A percentile compares a stretch with the other conserved stretches of the same genome.
phyloP scores from a whole-genome alignment of 495 filamentous ascomycete species.

The Thermochaetoides thermophila region DNA sequence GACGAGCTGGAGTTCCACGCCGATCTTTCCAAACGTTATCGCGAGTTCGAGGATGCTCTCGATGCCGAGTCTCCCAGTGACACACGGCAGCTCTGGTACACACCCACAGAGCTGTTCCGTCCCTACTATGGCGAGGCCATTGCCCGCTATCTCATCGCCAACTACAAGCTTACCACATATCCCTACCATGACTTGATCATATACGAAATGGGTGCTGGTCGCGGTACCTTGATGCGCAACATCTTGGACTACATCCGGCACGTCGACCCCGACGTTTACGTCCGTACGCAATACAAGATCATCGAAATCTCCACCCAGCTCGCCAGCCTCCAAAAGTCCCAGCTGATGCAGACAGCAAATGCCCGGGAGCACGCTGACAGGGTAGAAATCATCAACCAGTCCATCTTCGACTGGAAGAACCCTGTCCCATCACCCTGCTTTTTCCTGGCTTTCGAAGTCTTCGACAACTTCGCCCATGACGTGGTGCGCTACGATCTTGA shows the following conservation, averaged over 20 bases:
- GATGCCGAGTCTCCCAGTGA: conserved; percentile 51
- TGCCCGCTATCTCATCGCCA: conserved; percentile 80
- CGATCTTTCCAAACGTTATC: conserved; percentile 63
- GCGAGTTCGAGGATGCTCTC: conserved; percentile 75
- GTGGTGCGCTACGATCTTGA: conserved; percentile 68
- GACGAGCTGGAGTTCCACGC: conserved; percentile 74
- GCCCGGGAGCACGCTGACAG: conserved; percentile 61
- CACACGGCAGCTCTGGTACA: conserved; percentile 93
- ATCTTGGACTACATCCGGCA: conserved; percentile 93
- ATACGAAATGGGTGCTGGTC: conserved; percentile 96
- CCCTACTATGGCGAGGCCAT: conserved; percentile 97
- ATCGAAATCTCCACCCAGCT: conserved; percentile 84
- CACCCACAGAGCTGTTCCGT: conserved; percentile 89
- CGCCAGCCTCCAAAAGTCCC: conserved; percentile 59
- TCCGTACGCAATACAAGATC: conserved; percentile 82
- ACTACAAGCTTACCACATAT: conserved; percentile 88
- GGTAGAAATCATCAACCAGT: conserved; percentile 86
- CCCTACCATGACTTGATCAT: conserved; percentile 96
- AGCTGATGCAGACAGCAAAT: conserved; percentile 47
- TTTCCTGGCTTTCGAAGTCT: conserved; percentile 96
- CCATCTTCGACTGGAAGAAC: conserved; percentile 84
- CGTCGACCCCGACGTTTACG: conserved; percentile 80
- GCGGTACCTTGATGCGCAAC: conserved; percentile 96
- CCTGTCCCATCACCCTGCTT: conserved; percentile 85
- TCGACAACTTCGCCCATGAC: conserved; percentile 97